Evolutionary conservation across 345 rosid genomes (phyloP), one percentile per base, ranked within the genome.

Genomic region (Sonneratia caseolaris): DNA sequence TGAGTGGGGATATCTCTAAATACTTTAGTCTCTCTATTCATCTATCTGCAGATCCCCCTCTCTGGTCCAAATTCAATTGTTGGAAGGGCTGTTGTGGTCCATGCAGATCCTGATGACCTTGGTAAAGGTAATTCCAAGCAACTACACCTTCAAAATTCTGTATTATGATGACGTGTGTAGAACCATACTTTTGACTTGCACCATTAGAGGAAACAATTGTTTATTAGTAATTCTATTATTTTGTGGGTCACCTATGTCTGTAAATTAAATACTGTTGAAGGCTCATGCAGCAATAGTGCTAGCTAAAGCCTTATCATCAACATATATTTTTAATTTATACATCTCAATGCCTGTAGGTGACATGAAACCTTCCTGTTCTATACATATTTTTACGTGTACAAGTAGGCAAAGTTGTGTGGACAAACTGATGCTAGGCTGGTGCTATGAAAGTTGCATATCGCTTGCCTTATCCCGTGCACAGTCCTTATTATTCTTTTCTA

Each of bases 11-110:
- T 59, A 10, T 11, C 36, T 59, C 64, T 22, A 59, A 62, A 35
- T 27, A 18, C 37, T 42, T 37, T 57, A 38, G 18, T 37, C 55
- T 36, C 47, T 55, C 21, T 37, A 53, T 51, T 27, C 72, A 56
- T n/a, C 14, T 14, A 37, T 78, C 9, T 69, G 76, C 76, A 91
- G 85, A 91, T 94, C 76, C 98, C 97, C 81, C 98, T 94, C 15
- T 51, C 73, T 42, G 98, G 97, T 72, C 82, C 93, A 64, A 51
- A 84, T 73, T 87, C 97, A 61, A 84, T 94, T 76, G 51, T 91
- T 16, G 98, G 98, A 77, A 88, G 98, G 81, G 93, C 97, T 71
- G 93, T 94, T 49, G 97, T 94, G 78, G 91, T 90, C 68, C 97
- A 94, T 74, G 87, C 81, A 1, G 97, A 90, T 79, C 92, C 93